A percentile compares a stretch with the other conserved stretches of the same genome.
These are phyloP conservation scores for Teratosphaeria pseudoeucalypti DNA, from an alignment of 2,329 filamentous ascomycete genomes.

Conservation along the genomic window DNA sequence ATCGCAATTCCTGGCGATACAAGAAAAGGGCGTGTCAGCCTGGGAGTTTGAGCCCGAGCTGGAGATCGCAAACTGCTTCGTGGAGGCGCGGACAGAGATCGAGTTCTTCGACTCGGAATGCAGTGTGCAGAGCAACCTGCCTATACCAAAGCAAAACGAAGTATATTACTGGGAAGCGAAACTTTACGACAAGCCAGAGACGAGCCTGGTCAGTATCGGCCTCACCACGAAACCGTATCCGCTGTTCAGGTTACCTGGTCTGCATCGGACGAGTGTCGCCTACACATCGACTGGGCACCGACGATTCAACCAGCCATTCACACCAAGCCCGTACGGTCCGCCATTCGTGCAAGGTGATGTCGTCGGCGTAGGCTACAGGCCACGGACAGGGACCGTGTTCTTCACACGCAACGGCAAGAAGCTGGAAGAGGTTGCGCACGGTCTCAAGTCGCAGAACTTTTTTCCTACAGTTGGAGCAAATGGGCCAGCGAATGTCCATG, in stretches of 20 bases:
- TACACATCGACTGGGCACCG: conserved; percentile 82
- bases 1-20: conserved; percentile 94
- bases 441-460: conserved; percentile 89
- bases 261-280: conserved; percentile 83
- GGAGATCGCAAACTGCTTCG: conserved; percentile 97
- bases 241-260: conserved; percentile 83
- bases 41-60: conserved; percentile 99
- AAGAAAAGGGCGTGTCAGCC: conserved; percentile 98
- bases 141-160: conserved; percentile 96
- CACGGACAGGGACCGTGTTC: conserved; percentile 88
- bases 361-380: conserved; percentile 87
- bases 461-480: conserved; percentile 96
- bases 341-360: conserved; percentile 87
- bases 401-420: conserved; percentile 98
- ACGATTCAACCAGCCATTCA: conserved; percentile 88
- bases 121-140: conserved; percentile 91
- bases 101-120: conserved; percentile 98
- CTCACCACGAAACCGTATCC: conserved; percentile 97
- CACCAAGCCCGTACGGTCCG: conserved; percentile 67
- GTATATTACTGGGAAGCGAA: conserved; percentile 99
- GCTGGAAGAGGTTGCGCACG: conserved; percentile 86
- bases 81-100: conserved; percentile 90
- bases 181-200: conserved; percentile 93
- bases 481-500: conserved; percentile 82
- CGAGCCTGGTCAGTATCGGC: conserved; percentile 76